Conservation (phyloP, 1,139 yeast species). For the Kurtzmaniella natalensis region DNA sequence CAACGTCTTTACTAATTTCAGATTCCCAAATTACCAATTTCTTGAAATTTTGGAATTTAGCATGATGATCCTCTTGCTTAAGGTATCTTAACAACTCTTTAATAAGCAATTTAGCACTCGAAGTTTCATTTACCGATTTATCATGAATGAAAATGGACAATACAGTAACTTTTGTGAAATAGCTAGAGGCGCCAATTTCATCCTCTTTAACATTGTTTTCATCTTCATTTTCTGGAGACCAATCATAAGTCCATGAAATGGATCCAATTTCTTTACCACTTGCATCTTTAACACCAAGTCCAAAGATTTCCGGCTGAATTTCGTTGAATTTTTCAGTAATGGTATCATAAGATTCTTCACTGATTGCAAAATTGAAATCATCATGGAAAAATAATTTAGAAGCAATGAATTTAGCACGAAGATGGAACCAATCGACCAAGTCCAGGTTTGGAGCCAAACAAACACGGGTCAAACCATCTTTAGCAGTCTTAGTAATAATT, state of each 20-base stretch:
- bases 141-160: slow-evolving; percentile 24
- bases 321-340: slow-evolving; percentile 19
- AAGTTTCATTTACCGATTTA: slow-evolving; percentile 14
- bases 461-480: slow-evolving; percentile 28
- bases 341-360: slow-evolving; percentile 19
- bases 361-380: slow-evolving; percentile 19
- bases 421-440: slow-evolving; percentile 42
- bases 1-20: slow-evolving; percentile 19
- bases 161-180: slow-evolving; percentile 24
- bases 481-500: slow-evolving; percentile 14
- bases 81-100: slow-evolving; percentile 18
- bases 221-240: slow-evolving; percentile 12
- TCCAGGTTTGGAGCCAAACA: slow-evolving; percentile 26
- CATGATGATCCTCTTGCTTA: slow-evolving; percentile 11
- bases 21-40: slow-evolving; percentile 36
- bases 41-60: slow-evolving; percentile 12
- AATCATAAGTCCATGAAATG: slow-evolving; percentile 41
- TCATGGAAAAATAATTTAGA: slow-evolving; percentile 19
- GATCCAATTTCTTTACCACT: slow-evolving; percentile 23
- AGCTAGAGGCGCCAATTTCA: no score
- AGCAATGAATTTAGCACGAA: slow-evolving; percentile 36
- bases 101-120: slow-evolving; percentile 20
- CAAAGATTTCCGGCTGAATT: slow-evolving; percentile 27
- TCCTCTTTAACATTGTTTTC: no score
- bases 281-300: slow-evolving; percentile 21